These are phyloP conservation scores for Boletus tylopilopsis DNA, from an alignment of 768 basidiomycete genomes.

Conservation along the genomic window DNA sequence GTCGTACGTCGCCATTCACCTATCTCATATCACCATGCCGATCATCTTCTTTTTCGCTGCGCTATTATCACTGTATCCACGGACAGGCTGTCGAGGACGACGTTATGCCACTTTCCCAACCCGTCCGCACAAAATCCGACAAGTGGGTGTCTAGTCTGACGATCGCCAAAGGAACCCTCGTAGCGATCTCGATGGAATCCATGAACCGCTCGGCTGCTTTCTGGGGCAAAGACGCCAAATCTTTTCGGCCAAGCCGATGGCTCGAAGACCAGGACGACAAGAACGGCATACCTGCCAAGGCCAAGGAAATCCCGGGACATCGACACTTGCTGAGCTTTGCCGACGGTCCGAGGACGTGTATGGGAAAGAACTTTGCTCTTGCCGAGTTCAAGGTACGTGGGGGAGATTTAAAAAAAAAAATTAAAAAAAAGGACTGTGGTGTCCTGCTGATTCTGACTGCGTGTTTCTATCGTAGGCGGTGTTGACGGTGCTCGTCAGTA, in stretches of 20 bases:
- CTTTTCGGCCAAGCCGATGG: conserved; percentile 65
- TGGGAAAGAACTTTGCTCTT: conserved; percentile 48
- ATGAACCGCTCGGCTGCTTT: conserved; percentile 48
- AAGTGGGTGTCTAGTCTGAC: conserved; percentile 35
- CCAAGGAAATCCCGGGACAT: conserved; percentile 44
- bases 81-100: conserved; percentile 49
- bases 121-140: conserved; percentile 41
- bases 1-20: conserved; percentile 1
- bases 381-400: conserved; percentile 27
- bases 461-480: conserved; percentile 31
- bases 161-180: conserved; percentile 43
- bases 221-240: conserved; percentile 58
- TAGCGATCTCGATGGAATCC: conserved; percentile 42
- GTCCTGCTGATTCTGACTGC: not conserved
- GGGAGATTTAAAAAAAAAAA: no score
- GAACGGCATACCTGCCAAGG: conserved; percentile 21
- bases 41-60: not conserved
- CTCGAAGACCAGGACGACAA: conserved; percentile 27
- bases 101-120: conserved; percentile 50
- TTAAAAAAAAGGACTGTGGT: no score
- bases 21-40: conserved; percentile 33
- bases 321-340: conserved; percentile 49
- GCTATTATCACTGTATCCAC: not conserved
- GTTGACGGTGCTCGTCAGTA: conserved; percentile 38
- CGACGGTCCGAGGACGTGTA: conserved; percentile 47